Evolutionary conservation across 176 grass and related monocot species (phyloP).

Genomic region (Avena atlantica): DNA sequence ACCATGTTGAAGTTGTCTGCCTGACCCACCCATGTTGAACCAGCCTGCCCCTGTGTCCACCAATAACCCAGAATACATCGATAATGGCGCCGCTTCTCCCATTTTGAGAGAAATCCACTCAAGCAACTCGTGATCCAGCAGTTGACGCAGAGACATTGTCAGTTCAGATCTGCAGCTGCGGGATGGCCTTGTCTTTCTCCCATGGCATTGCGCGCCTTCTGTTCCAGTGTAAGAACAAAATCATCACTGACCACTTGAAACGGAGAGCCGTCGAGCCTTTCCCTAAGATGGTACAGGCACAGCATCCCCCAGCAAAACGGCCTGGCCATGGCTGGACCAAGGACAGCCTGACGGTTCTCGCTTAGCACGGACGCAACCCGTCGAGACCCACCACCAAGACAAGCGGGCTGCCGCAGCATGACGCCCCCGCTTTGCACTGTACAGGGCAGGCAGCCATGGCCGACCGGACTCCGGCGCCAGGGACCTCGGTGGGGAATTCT

Average conservation of each 20-base stretch:
- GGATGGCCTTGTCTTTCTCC: not conserved
- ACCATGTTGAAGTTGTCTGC: conserved; percentile 54
- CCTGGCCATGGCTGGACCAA: not conserved
- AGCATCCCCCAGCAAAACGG: not conserved
- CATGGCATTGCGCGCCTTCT: not conserved
- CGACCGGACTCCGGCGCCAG: conserved; percentile 4
- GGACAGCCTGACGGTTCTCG: not conserved
- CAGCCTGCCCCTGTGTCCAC: conserved; percentile 39
- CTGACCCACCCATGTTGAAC: conserved; percentile 51
- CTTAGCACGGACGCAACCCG: conserved; percentile 16
- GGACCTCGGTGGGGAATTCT: conserved; percentile 42
- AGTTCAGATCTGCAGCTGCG: not conserved
- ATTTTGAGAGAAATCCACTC: conserved; percentile 30
- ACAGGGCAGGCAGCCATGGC: conserved; percentile 17
- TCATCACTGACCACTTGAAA: not conserved
- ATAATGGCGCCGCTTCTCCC: conserved; percentile 36
- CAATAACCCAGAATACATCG: conserved; percentile 56
- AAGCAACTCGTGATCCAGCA: not conserved
- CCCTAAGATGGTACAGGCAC: not conserved
- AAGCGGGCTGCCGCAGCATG: conserved; percentile 23
- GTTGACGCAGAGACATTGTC: not conserved
- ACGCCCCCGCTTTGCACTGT: conserved; percentile 21
- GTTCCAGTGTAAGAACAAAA: not conserved
- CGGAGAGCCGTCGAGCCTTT: not conserved
- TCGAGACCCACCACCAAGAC: conserved; percentile 17